Base-by-base conservation (phyloP, 768 basidiomycete genomes). In the Plicaturopsis crispa region DNA sequence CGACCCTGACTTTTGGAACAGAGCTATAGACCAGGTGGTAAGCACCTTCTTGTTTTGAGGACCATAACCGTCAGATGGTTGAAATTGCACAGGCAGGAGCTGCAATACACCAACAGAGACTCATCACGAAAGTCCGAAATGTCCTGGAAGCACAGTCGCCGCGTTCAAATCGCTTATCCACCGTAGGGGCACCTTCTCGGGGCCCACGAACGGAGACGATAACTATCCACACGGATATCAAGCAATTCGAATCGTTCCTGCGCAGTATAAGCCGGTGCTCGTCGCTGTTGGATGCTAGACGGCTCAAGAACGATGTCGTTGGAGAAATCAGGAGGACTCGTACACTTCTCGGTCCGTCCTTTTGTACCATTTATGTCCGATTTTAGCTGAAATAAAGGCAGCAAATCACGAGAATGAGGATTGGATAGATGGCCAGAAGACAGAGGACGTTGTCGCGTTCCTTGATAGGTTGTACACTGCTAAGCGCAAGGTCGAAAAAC, bases 1-100 rank as follows among this genome's bases (percentile, higher is more conserved):
- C 20, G 96, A 99, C 56, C 89, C 92, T 4, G 96, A 99, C 58
- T 96, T 96, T 47, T 97, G 92, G 92, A 99, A 99, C 62, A 70
- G 78, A 41, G 75, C 78, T 24, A 86, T 97, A 35, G 93, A 97
- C 57, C 82, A 92, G 62, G 77, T 88, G 64, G 93, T 91, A 56
- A 61, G 88, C 67, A 7, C 18, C n/a, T n/a, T 24, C 32, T 32
- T 6, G 3, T 19, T 6, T 40, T 50, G 17, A 46, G 39, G 21
- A 18, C 10, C 26, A 21, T 20, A 30, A 12, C 23, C 34, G 45
- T 50, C 16, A 51, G 18, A 44, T 40, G 22, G 20, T 10, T 33
- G 32, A 13, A 33, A 10, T n/a, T n/a, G n/a, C n/a, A 24, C 47
- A 80, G 75, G 78, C 78, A n/a, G 75, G 75, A n/a, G 76, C 70